Evolutionary conservation across 305 asterid genomes (phyloP).

Genomic region (Fraxinus latifolia): DNA sequence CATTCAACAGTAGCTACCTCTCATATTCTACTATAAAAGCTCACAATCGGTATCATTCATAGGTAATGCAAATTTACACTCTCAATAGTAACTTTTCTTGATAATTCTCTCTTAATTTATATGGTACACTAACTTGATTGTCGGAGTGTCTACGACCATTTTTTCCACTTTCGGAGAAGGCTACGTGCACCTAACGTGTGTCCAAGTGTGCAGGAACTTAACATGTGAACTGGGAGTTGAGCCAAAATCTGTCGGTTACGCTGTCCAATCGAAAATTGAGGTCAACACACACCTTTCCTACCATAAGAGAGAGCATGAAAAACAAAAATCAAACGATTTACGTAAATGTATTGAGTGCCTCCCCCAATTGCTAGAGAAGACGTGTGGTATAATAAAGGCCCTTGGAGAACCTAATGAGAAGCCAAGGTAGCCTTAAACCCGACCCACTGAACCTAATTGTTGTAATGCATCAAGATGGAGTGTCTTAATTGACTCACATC

Average conservation of each 20-base stretch:
- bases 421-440: too few species aligned
- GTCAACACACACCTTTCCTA: neutral
- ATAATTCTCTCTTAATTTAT: too few species aligned
- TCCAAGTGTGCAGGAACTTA: neutral
- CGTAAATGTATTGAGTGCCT: too few species aligned
- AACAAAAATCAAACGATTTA: too few species aligned
- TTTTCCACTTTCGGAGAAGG: neutral
- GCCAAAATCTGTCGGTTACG: neutral
- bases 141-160: neutral
- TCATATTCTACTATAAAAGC: neutral
- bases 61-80: neutral
- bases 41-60: neutral
- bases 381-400: too few species aligned
- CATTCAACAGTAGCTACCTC: neutral
- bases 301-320: neutral
- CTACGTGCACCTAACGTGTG: neutral
- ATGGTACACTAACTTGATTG: too few species aligned
- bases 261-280: neutral
- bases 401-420: too few species aligned
- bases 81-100: neutral
- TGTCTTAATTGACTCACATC: neutral
- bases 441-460: too few species aligned
- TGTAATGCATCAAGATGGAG: too few species aligned
- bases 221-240: neutral
- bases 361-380: too few species aligned